phyloP scores from a whole-genome alignment of 2,329 filamentous ascomycete species.

The Colletotrichum australisinense region DNA sequence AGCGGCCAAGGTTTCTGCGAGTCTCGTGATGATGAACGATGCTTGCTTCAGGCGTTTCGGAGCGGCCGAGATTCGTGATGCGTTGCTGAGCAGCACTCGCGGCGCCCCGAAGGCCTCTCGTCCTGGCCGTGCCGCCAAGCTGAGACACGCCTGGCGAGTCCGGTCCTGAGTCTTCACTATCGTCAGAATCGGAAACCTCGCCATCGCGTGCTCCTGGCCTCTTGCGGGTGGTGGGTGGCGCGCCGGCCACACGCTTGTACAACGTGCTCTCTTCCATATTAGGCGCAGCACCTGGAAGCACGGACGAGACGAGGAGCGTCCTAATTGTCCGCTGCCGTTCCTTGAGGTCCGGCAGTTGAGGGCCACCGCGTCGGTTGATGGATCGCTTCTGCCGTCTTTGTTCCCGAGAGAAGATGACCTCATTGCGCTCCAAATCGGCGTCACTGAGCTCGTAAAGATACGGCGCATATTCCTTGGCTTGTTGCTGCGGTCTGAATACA shows the following conservation, averaged over 20 bases:
- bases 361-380: conserved; percentile 91
- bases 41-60: conserved; percentile 86
- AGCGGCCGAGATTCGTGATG: conserved; percentile 84
- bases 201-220: conserved; percentile 70
- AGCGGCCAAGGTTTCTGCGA: conserved; percentile 69
- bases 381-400: conserved; percentile 95
- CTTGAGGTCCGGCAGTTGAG: conserved; percentile 93
- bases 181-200: conserved; percentile 87
- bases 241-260: conserved; percentile 79
- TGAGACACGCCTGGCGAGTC: conserved; percentile 87
- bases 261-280: conserved; percentile 86
- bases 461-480: conserved; percentile 93
- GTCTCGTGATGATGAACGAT: conserved; percentile 74
- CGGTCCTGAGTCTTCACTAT: conserved; percentile 87
- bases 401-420: conserved; percentile 92
- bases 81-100: conserved; percentile 88
- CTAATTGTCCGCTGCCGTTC: conserved; percentile 94
- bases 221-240: conserved; percentile 66
- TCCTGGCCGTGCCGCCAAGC: conserved; percentile 82
- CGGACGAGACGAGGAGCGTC: conserved; percentile 90
- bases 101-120: conserved; percentile 88
- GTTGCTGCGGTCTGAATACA: conserved; percentile 90
- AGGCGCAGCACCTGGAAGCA: conserved; percentile 86
- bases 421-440: conserved; percentile 87
- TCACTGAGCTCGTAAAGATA: conserved; percentile 96